Evolutionary conservation across 805 yeast species (phyloP), one percentile per base, ranked within the genome.

Genomic region (Candida ascalaphidarum): DNA sequence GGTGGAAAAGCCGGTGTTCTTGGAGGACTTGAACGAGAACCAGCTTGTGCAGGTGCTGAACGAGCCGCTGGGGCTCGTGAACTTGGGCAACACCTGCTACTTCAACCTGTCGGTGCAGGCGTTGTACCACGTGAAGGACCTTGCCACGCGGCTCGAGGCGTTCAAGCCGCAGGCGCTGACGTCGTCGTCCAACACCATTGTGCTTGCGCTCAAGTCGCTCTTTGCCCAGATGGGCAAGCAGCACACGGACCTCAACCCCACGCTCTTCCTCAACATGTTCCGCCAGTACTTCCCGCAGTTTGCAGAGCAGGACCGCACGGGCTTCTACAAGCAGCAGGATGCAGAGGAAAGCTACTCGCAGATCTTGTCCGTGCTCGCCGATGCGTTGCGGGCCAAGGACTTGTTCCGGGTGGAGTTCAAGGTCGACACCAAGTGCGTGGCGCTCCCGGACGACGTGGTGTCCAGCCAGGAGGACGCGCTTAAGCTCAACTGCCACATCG

Each of bases 281-380:
- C 75, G 96, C 50, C 59, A 65, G 26, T 58, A 63, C 11, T 81
- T 74, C 48, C 96, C 97, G 2, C 97, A 92, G 56, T 92, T 92
- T 55, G 82, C 81, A 23, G 96, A 89, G 50, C 72, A 75, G 35
- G 80, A 74, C 35, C 58, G 61, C 17, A 55, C 47, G 26, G 96
- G 96, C 1, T 58, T 68, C 32, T 81, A 71, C 49, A 86, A 84
- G 55, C 98, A 92, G 59, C 99, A 92, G 58, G 99, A 92, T 61
- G 98, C 98, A 1, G 99, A 92, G 59, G 99, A 92, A 52, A 81
- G 89, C 11, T 86, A 76, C 58, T 79, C 96, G 6, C 89, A 81
- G 51, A 68, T 92, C 28, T 56, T 88, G 37, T 58, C 62, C 20
- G 56, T 67, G 18, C 52, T 84, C 34, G 52, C 68, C 21, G 45